Evolutionary conservation across 2,329 filamentous ascomycete species (phyloP), one percentile per base, ranked within the genome.

Genomic region (Knufia fluminis): DNA sequence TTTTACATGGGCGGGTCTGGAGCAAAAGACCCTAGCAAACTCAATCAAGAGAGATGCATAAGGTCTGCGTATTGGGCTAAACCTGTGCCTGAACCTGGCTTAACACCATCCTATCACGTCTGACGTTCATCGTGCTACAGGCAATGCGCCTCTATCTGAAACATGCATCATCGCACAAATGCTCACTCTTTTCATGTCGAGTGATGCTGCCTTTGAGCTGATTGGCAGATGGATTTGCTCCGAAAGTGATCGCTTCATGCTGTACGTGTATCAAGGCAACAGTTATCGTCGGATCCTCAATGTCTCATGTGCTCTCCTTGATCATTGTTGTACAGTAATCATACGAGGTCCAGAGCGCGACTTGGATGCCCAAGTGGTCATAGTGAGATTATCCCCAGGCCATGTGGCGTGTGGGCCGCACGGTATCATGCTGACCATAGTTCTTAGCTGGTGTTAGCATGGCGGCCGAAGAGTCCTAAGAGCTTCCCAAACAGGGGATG

Each of bases 401-500:
- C 38, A 41, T 22, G 38, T 41, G 38, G 38, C 38, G 38, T 17
- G 38, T 23, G n/a, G 38, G 38, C 38, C 38, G 17, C 38, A 41
- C 10, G 4, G 38, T 41, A 41, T 17, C 22, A 12, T 22, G 22
- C 22, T 20, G 17, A 17, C 38, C 22, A 22, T 24, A 41, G n/a
- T n/a, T n/a, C n/a, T n/a, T n/a, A 17, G 8, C 16, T 20, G 9
- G 19, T 12, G n/a, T n/a, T n/a, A n/a, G n/a, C 38, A 22, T 8
- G 4, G 38, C 17, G 17, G 38, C 38, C 22, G 4, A 41, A 24
- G 22, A 38, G 38, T 17, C 22, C 9, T 41, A 41, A 22, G 10
- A 12, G 38, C 19, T 17, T 6, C 4, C 6, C 6, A 9, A 17
- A 22, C 38, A 9, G n/a, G 38, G 16, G 38, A 4, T 41, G 19